Evolutionary conservation across 768 basidiomycete genomes (phyloP), one percentile per base, ranked within the genome.

Genomic region (Rhizopogon roseolus): DNA sequence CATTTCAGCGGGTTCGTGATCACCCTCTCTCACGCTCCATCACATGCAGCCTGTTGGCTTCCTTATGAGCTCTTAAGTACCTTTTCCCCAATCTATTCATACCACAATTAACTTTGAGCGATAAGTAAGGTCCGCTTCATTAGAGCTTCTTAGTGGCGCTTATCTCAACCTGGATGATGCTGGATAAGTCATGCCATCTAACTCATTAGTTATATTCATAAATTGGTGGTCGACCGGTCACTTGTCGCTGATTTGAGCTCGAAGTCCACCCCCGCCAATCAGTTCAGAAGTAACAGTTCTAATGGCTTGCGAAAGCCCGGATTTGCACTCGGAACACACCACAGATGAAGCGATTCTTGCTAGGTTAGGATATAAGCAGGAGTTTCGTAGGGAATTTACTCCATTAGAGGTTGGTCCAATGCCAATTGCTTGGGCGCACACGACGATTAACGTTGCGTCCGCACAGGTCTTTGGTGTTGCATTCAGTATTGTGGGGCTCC

Each of bases 291-390:
- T 17, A 7, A 17, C 28, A 29, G 2, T 17, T 3, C n/a, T 17
- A 29, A 46, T 46, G 45, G 14, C 19, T 32, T 46, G 10, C 13
- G 4, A 29, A 19, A 19, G 29, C 19, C 19, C 19, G 19, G 13
- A 14, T 34, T 8, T 17, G 7, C 32, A 5, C 19, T 32, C 45
- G 9, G 19, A 22, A 22, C 19, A 34, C 13, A 46, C 32, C 1
- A 59, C 59, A 22, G 78, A 80, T 52, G 75, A 73, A 46, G 58
- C 66, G 19, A 60, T 77, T n/a, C 67, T 79, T 13, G 75, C 75
- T 14, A 64, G 61, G 22, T 62, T 80, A 27, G 78, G 78, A 1
- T 80, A 80, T 62, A 78, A 77, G 62, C 78, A 79, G 11, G 55
- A 56, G 14, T 53, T 54, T 41, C 52, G 27, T 4, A 38, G 55